Evolutionary conservation across 1,139 yeast species (phyloP).

Genomic region (Scheffersomyces titani): DNA sequence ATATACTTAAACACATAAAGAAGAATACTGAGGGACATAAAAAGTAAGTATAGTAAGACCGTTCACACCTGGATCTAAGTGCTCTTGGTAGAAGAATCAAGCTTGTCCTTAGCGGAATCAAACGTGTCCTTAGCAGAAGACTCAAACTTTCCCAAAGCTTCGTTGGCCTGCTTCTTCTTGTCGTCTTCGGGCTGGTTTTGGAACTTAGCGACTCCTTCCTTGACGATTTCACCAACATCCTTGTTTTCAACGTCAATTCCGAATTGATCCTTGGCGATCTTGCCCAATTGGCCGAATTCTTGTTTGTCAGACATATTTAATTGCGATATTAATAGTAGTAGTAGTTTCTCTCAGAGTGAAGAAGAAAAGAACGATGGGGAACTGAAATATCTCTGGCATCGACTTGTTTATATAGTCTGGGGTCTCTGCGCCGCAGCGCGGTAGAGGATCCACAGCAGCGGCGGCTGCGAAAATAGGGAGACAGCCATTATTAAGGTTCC

Average conservation of each 20-base stretch:
- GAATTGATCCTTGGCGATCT: slow-evolving; percentile 10
- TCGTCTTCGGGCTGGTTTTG: slow-evolving; percentile 8
- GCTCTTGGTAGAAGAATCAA: not conserved
- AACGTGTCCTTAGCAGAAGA: not conserved
- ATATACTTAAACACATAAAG: not conserved
- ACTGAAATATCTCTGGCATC: not conserved
- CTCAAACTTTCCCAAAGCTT: slow-evolving; percentile 10
- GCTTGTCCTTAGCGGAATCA: too few species aligned
- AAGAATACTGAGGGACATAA: not conserved
- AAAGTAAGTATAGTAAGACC: not conserved
- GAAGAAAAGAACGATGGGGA: not conserved
- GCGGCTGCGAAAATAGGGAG: not conserved
- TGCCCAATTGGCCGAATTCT: slow-evolving; percentile 28
- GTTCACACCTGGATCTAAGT: not conserved
- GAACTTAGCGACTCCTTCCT: slow-evolving; percentile 12
- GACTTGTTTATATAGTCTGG: not conserved
- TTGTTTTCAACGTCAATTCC: slow-evolving; percentile 10
- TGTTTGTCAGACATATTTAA: slow-evolving; percentile 6
- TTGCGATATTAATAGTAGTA: not conserved
- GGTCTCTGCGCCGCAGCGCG: not conserved
- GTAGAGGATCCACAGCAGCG: not conserved
- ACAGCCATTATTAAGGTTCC: not conserved
- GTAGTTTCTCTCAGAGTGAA: not conserved
- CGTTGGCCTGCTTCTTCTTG: slow-evolving; percentile 10
- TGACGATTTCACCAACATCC: slow-evolving; percentile 8